Base-by-base conservation (phyloP, 169 alveolate genomes). In the Toxoplasma gondii region DNA sequence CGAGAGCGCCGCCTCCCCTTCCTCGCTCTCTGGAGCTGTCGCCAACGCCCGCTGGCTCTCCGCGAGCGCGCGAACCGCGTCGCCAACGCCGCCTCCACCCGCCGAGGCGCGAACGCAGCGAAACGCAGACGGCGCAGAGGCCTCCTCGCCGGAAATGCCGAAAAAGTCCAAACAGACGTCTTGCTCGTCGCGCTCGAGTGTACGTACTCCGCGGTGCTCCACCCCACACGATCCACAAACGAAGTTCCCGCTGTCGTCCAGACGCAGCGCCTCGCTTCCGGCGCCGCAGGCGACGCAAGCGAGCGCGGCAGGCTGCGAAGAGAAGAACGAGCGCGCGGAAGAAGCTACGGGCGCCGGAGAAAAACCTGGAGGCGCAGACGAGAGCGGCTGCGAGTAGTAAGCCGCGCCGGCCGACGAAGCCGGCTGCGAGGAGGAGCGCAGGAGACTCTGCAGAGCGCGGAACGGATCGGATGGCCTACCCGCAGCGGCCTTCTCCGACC, bases 131-230 rank as follows among this genome's bases (percentile, higher is more conserved):
- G n/a, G 36, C 19, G 44, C 34, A 19, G 39, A 34, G 31, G 36
- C 12, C 31, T 49, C 90, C 90, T 44, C 90, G 38, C 69, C 90
- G 39, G 9, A 41, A 7, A 10, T 45, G 24, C 49, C 90, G 64
- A 82, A 82, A 67, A 82, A 82, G 24, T 82, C 90, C 41, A 29
- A 2, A 38, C 7, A 5, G 24, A 44, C 54, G 64, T 82, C 90
- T 1, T 39, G 44, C 41, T 82, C 90, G 67, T 82, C 90, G n/a
- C 90, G n/a, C 41, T 82, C 90, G 41, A 82, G 90, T 82, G 90
- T 82, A 82, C 90, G 67, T 82, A 82, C 90, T 5, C 90, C 90
- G 27, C 39, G 90, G 69, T 82, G 90, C 64, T 82, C 90, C 5
- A 36, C 90, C 41, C 90, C 90, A 24, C 90, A 82, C 64, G 38